Evolutionary conservation across 805 yeast genomes (phyloP), one percentile per base, ranked within the genome.

Genomic region (Sugiyamaella floridensis): DNA sequence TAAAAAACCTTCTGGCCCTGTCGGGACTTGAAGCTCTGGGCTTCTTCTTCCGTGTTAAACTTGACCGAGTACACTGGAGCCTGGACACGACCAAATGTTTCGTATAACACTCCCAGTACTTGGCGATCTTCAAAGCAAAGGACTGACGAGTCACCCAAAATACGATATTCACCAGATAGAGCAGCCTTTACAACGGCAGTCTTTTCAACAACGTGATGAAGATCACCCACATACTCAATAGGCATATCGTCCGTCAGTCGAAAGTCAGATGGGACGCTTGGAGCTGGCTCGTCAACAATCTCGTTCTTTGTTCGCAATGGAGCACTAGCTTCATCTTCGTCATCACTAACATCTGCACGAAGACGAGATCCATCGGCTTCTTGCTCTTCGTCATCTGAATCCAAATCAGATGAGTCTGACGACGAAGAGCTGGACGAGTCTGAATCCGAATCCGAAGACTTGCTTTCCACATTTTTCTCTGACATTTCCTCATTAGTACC

Each of bases 41-140:
- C 68, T 44, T 76, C 79, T 37, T 78, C 83, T 0, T 71, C 72
- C 1, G 73, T 58, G 52, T 78, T 76, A 63, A 87, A 81, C 53
- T 82, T 81, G 1, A 93, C 84, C 41, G 95, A 75, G 65, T 89
- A 90, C 45, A 83, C 73, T 0, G 99, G 99, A 16, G 79, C 68
- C 56, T 86, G 85, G 5, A 93, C 76, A 10, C 88, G 84, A 0
- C 99, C 99, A 71, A 93, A 89, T 0, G 89, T 87, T 66, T 93
- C 99, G 63, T 81, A 85, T 9, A 92, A 70, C 0, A 85, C 82
- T 0, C 98, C 98, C 14, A 93, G 61, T 1, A 84, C 69, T 1
- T 78, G 74, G 45, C 84, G 74, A 63, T 87, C 89, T 57, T 81
- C 83, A 45, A 89, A 77, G 62, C 96, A 88, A 2, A 92, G 74